Evolutionary conservation across 1,139 yeast species (phyloP).

Genomic region (Yamadazyma membranifaciens): DNA sequence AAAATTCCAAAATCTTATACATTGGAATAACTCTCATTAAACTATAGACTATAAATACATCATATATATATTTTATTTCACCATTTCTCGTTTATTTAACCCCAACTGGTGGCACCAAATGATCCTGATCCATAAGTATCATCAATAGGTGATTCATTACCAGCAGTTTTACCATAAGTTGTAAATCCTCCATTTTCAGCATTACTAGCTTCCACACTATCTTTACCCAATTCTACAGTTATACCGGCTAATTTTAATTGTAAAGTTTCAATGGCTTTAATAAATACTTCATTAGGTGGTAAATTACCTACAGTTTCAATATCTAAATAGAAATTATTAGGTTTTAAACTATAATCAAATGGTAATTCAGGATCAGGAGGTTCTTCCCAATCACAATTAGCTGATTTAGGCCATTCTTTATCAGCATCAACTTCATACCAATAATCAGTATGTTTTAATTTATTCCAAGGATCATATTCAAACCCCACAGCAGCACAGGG

Average conservation of each 20-base stretch:
- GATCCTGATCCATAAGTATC: slow-evolving; percentile 46
- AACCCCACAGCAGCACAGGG: slow-evolving; percentile 97
- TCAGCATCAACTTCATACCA: slow-evolving; percentile 94
- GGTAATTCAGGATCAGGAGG: slow-evolving; percentile 86
- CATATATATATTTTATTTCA: not conserved
- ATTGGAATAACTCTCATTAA: slow-evolving; percentile 53
- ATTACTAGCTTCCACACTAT: slow-evolving; percentile 48
- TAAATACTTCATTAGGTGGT: slow-evolving; percentile 84
- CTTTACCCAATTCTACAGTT: slow-evolving; percentile 74
- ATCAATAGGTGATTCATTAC: slow-evolving; percentile 38
- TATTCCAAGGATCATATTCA: slow-evolving; percentile 99
- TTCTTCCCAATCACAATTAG: slow-evolving; percentile 94
- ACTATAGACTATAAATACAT: slow-evolving; percentile 6
- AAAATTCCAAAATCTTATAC: slow-evolving; percentile 66
- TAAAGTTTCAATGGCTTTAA: slow-evolving; percentile 77
- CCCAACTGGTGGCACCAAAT: slow-evolving; percentile 40
- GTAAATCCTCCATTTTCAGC: slow-evolving; percentile 47
- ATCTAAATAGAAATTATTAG: slow-evolving; percentile 77
- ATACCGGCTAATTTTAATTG: slow-evolving; percentile 91
- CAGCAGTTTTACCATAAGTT: slow-evolving; percentile 49
- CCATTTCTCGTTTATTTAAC: not conserved
- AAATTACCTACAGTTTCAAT: slow-evolving; percentile 92
- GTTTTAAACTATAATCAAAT: slow-evolving; percentile 82
- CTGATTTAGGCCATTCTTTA: slow-evolving; percentile 89
- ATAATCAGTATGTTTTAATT: slow-evolving; percentile 88